Conservation (phyloP, 352 stramenopile species). For the Phytopythium sindhum region DNA sequence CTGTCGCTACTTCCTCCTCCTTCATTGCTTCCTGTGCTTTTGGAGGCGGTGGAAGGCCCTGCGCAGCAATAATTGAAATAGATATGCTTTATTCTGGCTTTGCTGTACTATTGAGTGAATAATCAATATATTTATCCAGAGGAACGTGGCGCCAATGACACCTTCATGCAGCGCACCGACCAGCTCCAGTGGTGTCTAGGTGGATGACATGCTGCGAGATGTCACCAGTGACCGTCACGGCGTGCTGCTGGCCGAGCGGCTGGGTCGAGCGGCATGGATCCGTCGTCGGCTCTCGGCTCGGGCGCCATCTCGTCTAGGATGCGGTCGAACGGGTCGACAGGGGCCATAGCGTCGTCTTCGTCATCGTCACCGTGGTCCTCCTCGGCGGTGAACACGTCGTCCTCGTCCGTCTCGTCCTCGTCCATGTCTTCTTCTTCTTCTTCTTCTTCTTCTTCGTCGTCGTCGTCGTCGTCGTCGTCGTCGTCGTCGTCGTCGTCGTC, state of each 20-base stretch:
- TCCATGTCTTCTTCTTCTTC: slow-evolving; percentile 12
- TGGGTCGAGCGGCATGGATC: not conserved
- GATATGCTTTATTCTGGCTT: too few relatives aligned
- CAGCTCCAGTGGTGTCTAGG: too few relatives aligned
- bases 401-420: slow-evolving; percentile 26
- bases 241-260: not conserved
- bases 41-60: too few relatives aligned
- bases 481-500: slow-evolving; percentile 31
- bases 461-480: slow-evolving; percentile 36
- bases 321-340: slow-evolving; percentile 26
- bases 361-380: slow-evolving; percentile 14
- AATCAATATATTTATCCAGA: too few relatives aligned
- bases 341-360: slow-evolving; percentile 27
- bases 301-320: slow-evolving; percentile 33
- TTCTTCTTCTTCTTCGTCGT: slow-evolving; percentile 26
- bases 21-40: slow-evolving; percentile 14
- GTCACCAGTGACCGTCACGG: too few relatives aligned
- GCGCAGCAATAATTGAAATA: too few relatives aligned
- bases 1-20: slow-evolving; percentile 16
- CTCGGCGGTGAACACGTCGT: slow-evolving; percentile 22
- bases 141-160: too few relatives aligned
- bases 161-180: too few relatives aligned
- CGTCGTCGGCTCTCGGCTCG: slow-evolving; percentile 12
- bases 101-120: too few relatives aligned
- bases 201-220: too few relatives aligned